Evolutionary conservation across 1,284 basidiomycete genomes (phyloP).

Genomic region (Coriolopsis trogii): DNA sequence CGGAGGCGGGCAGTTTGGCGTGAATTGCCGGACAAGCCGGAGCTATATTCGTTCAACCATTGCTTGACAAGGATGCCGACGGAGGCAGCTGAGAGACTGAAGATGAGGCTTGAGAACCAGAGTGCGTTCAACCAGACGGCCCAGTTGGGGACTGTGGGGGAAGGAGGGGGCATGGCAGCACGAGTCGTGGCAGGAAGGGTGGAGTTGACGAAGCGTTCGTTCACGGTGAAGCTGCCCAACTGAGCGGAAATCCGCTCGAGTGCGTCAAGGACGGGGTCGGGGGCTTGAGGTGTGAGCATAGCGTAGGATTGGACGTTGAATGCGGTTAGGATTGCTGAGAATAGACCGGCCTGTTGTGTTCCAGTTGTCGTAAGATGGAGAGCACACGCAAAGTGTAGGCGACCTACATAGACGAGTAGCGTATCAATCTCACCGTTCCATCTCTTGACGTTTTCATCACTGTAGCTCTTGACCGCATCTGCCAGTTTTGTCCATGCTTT

Average conservation of each 20-base stretch:
- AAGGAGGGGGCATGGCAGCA: too few relatives aligned
- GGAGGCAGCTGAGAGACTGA: slow-evolving; percentile 18
- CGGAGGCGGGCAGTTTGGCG: slow-evolving; percentile 14
- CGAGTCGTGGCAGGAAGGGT: too few relatives aligned
- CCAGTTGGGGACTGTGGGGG: too few relatives aligned
- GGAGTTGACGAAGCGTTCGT: not conserved
- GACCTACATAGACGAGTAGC: too few relatives aligned
- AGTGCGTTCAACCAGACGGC: slow-evolving; percentile 13
- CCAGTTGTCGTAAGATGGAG: too few relatives aligned
- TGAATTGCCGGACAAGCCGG: not conserved
- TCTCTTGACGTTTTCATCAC: too few relatives aligned
- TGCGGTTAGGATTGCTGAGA: slow-evolving; percentile 1
- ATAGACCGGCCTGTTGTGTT: slow-evolving; percentile 1
- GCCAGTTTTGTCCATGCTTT: too few relatives aligned
- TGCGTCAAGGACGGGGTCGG: not conserved
- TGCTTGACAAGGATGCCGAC: slow-evolving; percentile 18
- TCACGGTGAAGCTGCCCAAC: slow-evolving; percentile 1
- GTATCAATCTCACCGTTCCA: too few relatives aligned
- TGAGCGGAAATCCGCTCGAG: not conserved
- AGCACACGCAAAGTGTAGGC: too few relatives aligned
- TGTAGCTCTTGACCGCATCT: too few relatives aligned
- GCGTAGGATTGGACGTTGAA: slow-evolving; percentile 6
- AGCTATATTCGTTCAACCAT: slow-evolving; percentile 12
- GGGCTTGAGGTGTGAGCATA: not conserved
- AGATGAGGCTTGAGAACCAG: slow-evolving; percentile 21